A percentile compares a stretch with the other conserved stretches of the same genome.
These are phyloP conservation scores for Camellia granthamiana DNA, from an alignment of 148 eudicot species.

Conservation along the genomic window DNA sequence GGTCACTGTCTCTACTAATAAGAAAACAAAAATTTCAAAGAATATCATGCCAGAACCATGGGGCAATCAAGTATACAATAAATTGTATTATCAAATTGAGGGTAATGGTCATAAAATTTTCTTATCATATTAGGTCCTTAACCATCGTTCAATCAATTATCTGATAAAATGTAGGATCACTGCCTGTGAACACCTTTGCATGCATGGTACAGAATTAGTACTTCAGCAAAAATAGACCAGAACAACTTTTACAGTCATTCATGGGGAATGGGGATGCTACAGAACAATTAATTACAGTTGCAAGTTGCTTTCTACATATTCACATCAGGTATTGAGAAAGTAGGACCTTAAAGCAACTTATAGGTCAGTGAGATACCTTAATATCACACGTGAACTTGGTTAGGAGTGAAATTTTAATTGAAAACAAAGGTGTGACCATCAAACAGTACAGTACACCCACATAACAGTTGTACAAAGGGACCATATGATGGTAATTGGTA, in stretches of 20 bases:
- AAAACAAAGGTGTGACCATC: neutral
- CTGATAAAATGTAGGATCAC: neutral
- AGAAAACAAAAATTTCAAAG: no score
- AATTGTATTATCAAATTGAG: neutral
- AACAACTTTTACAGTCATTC: slow-evolving; percentile 2
- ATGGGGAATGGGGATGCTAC: slow-evolving; percentile 4
- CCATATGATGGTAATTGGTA: neutral
- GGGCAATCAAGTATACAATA: no score
- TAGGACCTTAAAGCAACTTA: neutral
- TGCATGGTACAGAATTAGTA: neutral
- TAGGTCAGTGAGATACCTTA: neutral
- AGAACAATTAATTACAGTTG: neutral
- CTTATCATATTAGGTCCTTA: neutral
- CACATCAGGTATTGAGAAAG: neutral
- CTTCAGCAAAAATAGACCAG: neutral
- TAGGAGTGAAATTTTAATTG: neutral
- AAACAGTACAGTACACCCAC: neutral
- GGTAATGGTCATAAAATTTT: neutral
- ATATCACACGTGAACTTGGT: neutral
- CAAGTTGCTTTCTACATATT: neutral
- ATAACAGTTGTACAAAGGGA: neutral
- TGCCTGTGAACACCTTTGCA: neutral
- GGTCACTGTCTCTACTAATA: no score
- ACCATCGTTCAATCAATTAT: neutral
- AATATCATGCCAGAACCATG: no score